Evolutionary conservation across 2,329 filamentous ascomycete species (phyloP).

Genomic region (Shiraia sp.): DNA sequence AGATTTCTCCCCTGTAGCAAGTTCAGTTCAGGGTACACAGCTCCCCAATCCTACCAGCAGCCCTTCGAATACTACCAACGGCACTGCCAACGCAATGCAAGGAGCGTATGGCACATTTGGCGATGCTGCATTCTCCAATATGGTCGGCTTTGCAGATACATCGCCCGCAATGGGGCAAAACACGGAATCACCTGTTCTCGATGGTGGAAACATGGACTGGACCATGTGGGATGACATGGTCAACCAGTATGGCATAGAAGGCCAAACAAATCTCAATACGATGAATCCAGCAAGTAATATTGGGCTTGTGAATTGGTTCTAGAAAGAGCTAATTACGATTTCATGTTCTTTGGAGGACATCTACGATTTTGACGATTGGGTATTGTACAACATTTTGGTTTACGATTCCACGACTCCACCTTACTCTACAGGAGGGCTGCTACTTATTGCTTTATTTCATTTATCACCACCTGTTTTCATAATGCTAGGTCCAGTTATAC

Average conservation of each 20-base stretch:
- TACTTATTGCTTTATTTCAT: too few species aligned
- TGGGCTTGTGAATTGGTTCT: slow-evolving; percentile 35
- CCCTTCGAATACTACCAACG: slow-evolving; percentile 2
- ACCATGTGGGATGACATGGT: slow-evolving; percentile 55
- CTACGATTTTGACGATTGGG: too few species aligned
- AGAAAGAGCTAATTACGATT: neutral
- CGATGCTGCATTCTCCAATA: slow-evolving; percentile 21
- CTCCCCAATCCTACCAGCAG: slow-evolving; percentile 1
- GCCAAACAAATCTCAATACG: slow-evolving; percentile 14
- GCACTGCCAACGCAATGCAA: slow-evolving; percentile 10
- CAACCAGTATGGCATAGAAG: slow-evolving; percentile 51
- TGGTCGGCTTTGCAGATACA: slow-evolving; percentile 19
- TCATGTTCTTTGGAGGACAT: neutral
- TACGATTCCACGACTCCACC: neutral
- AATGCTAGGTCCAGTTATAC: too few species aligned
- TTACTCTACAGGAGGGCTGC: too few species aligned
- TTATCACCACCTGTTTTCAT: too few species aligned
- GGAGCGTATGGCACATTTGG: slow-evolving; percentile 17
- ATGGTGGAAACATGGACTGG: slow-evolving; percentile 51
- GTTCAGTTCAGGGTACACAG: neutral
- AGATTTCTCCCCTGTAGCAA: neutral
- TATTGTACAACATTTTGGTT: neutral
- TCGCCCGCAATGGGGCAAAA: slow-evolving; percentile 9
- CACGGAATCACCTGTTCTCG: slow-evolving; percentile 34
- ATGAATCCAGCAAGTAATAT: slow-evolving; percentile 12